A percentile compares a stretch with the other conserved stretches of the same genome.
phyloP scores from a whole-genome alignment of 2,329 filamentous ascomycete genomes.

The Colletotrichum karsti region DNA sequence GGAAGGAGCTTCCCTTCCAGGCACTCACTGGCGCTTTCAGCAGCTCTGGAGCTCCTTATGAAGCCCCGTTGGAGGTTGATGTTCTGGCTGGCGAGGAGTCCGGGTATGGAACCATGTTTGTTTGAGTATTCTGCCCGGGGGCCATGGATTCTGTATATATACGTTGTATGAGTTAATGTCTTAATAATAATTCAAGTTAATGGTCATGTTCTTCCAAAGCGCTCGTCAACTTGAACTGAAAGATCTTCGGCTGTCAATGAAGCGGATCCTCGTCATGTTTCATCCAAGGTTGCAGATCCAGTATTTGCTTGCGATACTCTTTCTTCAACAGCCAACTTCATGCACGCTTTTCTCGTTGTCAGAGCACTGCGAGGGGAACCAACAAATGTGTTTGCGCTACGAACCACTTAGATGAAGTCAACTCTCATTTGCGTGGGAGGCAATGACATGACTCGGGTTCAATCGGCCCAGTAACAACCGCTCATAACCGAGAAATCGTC shows the following conservation, averaged over 20 bases:
- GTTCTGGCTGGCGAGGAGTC: not conserved
- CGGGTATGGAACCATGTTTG: conserved; percentile 3
- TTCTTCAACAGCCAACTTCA: no score
- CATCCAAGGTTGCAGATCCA: no score
- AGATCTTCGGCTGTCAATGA: accelerated
- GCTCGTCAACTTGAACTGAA: no score
- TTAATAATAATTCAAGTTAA: not conserved
- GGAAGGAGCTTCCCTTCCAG: conserved; percentile 35
- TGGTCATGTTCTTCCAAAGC: no score
- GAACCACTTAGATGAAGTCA: no score
- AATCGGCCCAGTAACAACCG: not conserved
- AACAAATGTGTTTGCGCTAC: no score
- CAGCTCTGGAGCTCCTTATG: conserved; percentile 5
- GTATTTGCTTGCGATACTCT: no score
- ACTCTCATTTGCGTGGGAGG: no score
- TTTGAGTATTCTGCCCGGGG: not conserved
- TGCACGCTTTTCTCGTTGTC: no score
- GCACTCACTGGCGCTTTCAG: conserved; percentile 35
- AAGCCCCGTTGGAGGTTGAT: conserved; percentile 13
- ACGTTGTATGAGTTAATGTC: not conserved
- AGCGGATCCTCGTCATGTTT: not conserved
- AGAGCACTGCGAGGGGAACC: no score
- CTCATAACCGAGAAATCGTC: not conserved
- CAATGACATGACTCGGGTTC: not conserved
- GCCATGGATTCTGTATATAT: no score